Evolutionary conservation across 2,329 filamentous ascomycete species (phyloP).

Genomic region (Botrytis paeoniae): DNA sequence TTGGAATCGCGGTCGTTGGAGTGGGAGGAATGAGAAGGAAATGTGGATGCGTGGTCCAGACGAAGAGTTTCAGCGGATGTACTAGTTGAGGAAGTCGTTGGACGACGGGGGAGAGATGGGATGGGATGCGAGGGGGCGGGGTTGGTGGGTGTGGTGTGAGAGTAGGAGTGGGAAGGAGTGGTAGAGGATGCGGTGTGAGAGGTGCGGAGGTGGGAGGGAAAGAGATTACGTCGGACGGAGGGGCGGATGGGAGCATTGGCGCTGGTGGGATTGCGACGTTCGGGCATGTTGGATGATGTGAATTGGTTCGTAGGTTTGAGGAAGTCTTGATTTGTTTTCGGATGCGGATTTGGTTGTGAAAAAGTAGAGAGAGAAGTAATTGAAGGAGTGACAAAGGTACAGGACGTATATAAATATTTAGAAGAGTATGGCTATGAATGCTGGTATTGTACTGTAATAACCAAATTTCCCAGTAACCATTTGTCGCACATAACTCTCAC

Average conservation of each 20-base stretch:
- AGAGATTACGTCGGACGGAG: slow-evolving; percentile 19
- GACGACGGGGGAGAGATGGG: slow-evolving; percentile 53
- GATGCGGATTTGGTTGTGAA: background rate
- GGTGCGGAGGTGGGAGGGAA: slow-evolving; percentile 17
- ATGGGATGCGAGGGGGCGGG: slow-evolving; percentile 50
- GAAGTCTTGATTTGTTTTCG: no score
- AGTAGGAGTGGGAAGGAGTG: slow-evolving; percentile 6
- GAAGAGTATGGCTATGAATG: background rate
- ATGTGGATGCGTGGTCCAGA: slow-evolving; percentile 47
- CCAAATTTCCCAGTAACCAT: background rate
- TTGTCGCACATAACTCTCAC: background rate
- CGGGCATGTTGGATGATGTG: slow-evolving; percentile 29
- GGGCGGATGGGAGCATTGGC: background rate
- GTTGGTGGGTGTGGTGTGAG: slow-evolving; percentile 21
- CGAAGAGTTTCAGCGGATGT: slow-evolving; percentile 48
- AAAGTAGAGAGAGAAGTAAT: background rate
- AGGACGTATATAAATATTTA: background rate
- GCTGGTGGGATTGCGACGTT: slow-evolving; percentile 23
- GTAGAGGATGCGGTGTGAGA: slow-evolving; percentile 4
- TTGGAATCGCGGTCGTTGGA: background rate
- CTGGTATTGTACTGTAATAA: background rate
- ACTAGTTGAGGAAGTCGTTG: slow-evolving; percentile 46
- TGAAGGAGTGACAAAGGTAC: background rate
- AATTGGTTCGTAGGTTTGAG: background rate
- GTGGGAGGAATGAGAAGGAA: slow-evolving; percentile 17